Evolutionary conservation across 2,329 filamentous ascomycete species (phyloP).

Genomic region (Fusarium oxysporum): DNA sequence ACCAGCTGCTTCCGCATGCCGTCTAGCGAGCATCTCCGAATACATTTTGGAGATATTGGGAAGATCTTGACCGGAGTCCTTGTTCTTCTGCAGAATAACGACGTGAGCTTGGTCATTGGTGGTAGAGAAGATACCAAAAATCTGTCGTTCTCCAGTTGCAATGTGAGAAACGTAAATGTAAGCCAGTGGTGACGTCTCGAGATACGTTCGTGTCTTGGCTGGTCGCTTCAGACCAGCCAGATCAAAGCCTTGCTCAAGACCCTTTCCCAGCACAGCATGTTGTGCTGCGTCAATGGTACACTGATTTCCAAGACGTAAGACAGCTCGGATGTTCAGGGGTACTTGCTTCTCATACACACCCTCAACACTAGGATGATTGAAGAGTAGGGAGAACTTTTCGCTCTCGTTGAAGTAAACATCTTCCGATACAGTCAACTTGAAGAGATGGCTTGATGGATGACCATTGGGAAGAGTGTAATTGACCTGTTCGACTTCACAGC

Average conservation of each 20-base stretch:
- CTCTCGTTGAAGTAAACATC: slow-evolving; percentile 86
- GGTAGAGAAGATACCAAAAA: slow-evolving; percentile 94
- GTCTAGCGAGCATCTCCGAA: slow-evolving; percentile 75
- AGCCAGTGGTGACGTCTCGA: slow-evolving; percentile 77
- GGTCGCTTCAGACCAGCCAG: slow-evolving; percentile 78
- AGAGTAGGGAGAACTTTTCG: slow-evolving; percentile 83
- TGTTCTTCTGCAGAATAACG: slow-evolving; percentile 85
- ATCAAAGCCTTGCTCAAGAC: slow-evolving; percentile 94
- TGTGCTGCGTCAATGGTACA: slow-evolving; percentile 95
- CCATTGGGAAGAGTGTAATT: slow-evolving; percentile 94
- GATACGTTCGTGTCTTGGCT: slow-evolving; percentile 74
- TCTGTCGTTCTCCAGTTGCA: slow-evolving; percentile 87
- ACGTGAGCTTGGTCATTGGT: slow-evolving; percentile 83
- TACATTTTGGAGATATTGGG: slow-evolving; percentile 94
- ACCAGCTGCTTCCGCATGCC: slow-evolving; percentile 73
- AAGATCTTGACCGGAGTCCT: slow-evolving; percentile 81
- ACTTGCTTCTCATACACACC: slow-evolving; percentile 97
- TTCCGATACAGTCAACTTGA: slow-evolving; percentile 92
- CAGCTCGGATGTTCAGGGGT: slow-evolving; percentile 84
- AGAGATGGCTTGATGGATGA: slow-evolving; percentile 91
- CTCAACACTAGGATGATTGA: slow-evolving; percentile 94
- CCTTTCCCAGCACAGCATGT: slow-evolving; percentile 89
- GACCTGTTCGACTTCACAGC: slow-evolving; percentile 91
- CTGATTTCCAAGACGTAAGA: slow-evolving; percentile 88
- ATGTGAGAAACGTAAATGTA: slow-evolving; percentile 97